Base-by-base conservation (phyloP, 768 basidiomycete species). In the Infundibulicybe gibba region DNA sequence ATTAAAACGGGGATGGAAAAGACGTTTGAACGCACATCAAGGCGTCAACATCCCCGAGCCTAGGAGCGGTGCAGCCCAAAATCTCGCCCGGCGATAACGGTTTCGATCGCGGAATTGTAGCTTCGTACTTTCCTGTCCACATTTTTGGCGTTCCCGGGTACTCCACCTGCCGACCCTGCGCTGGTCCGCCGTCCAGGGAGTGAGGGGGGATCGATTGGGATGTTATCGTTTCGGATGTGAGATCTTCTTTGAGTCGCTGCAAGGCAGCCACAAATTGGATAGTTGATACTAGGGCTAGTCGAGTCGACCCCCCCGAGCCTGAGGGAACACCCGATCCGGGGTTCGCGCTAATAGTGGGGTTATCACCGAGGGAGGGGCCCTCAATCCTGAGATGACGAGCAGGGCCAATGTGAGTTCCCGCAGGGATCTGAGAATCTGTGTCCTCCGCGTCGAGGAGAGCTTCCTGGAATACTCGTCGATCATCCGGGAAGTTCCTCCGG, bases 41-140 rank as follows among this genome's bases (percentile, higher is more conserved):
- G 1, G 94, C 95, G 57, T 99, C 97, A 8, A 92, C 85, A 32
- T 76, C 73, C 4, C 65, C 63, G 20, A 98, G 72, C 33, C 74
- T 75, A 3, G 97, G 97, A 14, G 97, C 94, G 0, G 97, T 99
- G 62, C 97, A 99, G 14, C 97, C 97, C 8, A 99, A 68, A 39
- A 99, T 93, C 68, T 98, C 97, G 16, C 97, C 97, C 0, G 97
- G 97, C 13, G 90, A 94, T 6, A 99, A 75, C 34, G 97, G 97
- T 60, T 92, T 93, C 10, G 87, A 85, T 43, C 87, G 80, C 3
- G 94, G 94, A 52, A 97, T 87, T 2, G 72, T 77, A 3, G 79
- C 71, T 5, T 90, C 82, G 59, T 94, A 94, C 59, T 65, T 78
- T 37, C 86, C 85, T 12, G 69, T 67, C 79, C 80, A 82, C 5